phyloP scores from a whole-genome alignment of 306 rosid species.

The Acacia acuminata region DNA sequence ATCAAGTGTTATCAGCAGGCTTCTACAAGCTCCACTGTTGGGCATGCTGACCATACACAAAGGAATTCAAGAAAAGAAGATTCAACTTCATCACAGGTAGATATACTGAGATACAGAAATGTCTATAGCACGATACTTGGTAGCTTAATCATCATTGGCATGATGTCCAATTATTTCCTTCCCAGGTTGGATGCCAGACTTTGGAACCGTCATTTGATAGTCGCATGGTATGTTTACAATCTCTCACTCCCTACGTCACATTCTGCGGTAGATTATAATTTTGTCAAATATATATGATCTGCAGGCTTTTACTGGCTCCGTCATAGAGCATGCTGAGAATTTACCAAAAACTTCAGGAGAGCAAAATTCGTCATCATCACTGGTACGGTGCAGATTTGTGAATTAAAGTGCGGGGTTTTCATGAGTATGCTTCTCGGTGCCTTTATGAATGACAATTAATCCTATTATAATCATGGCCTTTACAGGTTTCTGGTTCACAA shows the following conservation, averaged over 20 bases:
- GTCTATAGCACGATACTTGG: background rate
- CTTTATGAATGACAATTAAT: conserved; percentile 23
- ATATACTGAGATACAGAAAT: background rate
- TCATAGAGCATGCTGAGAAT: conserved; percentile 62
- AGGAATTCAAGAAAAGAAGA: background rate
- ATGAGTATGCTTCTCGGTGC: conserved; percentile 3
- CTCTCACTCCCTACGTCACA: background rate
- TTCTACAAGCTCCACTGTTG: background rate
- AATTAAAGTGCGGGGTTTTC: conserved; percentile 5
- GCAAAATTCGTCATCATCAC: conserved; percentile 46
- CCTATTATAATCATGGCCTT: conserved; percentile 13
- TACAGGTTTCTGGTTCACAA: conserved; percentile 61
- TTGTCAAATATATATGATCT: conserved; percentile 19
- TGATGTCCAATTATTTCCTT: conserved; percentile 31
- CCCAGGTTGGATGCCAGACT: conserved; percentile 44
- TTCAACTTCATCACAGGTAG: conserved; percentile 16
- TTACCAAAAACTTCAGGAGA: conserved; percentile 39
- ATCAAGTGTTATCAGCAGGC: background rate
- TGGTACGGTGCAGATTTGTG: conserved; percentile 42
- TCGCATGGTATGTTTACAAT: conserved; percentile 45
- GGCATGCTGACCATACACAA: background rate
- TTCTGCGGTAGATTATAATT: background rate
- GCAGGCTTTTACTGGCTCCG: conserved; percentile 90
- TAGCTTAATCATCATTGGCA: background rate
- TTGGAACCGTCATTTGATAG: conserved; percentile 59